Evolutionary conservation across 805 yeast species (phyloP).

Genomic region (Lipomyces orientalis): DNA sequence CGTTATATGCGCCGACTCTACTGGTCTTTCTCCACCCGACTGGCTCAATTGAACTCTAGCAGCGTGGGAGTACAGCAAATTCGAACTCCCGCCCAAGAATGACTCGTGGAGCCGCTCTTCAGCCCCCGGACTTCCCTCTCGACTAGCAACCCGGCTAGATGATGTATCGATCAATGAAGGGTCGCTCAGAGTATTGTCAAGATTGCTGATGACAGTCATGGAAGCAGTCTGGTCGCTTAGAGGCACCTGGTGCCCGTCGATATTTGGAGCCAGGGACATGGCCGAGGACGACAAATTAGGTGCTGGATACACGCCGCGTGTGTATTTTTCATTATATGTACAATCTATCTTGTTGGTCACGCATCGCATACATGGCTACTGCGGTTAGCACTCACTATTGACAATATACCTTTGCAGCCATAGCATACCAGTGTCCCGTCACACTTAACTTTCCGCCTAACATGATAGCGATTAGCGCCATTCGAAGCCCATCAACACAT

Average conservation of each 20-base stretch:
- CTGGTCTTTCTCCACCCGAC: not conserved
- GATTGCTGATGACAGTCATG: conserved; percentile 7
- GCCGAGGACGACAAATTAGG: conserved; percentile 10
- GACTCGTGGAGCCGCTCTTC: not conserved
- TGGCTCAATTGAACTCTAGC: not conserved
- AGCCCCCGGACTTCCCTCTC: not conserved
- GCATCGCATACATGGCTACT: conserved; percentile 17
- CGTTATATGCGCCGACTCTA: too few species aligned
- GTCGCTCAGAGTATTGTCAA: conserved; percentile 12
- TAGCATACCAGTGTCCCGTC: conserved; percentile 12
- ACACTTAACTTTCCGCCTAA: conserved; percentile 8
- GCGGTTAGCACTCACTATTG: not conserved
- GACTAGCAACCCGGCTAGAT: not conserved
- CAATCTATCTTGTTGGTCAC: not conserved
- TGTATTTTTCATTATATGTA: conserved; percentile 12
- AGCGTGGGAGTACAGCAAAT: conserved; percentile 1
- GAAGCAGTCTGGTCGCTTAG: not conserved
- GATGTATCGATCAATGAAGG: not conserved
- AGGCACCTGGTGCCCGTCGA: not conserved
- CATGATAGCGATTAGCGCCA: not conserved
- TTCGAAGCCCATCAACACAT: not conserved
- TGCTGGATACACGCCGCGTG: conserved; percentile 12
- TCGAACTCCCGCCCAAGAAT: conserved; percentile 1
- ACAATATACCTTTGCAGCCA: not conserved
- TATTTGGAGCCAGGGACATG: not conserved